Base-by-base conservation (phyloP, 1,284 basidiomycete species). In the Boletellus sp. region DNA sequence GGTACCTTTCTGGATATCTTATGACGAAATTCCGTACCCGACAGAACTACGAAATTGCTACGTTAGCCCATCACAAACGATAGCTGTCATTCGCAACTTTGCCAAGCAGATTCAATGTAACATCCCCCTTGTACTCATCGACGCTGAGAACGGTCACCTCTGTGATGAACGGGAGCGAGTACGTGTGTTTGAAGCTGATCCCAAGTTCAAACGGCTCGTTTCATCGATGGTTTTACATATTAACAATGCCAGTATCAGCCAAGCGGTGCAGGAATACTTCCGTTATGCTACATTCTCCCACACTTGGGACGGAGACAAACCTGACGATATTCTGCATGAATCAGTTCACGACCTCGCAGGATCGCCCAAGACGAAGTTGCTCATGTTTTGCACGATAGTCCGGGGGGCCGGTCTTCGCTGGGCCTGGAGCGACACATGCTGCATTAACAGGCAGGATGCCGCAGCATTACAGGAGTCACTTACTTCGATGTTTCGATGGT, bases 361-460 rank as follows among this genome's bases (percentile, higher is more conserved):
- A 35, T 54, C 57, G 33, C 50, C 48, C 18, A 47, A 33, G 36
- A 24, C 15, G 45, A 63, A 66, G 38, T 22, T 66, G 3, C 30
- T 48, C 2, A 58, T 35, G 46, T 63, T 64, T 45, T 66, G 62
- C 33, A 16, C 19, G 36, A 40, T 42, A 22, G 61, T 44, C n/a
- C 21, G 39, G 4, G 46, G 53, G 16, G 42, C 44, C 16, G 62
- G 64, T n/a, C 62, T 59, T 43, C 50, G 40, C 15, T 63, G 63
- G 62, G 62, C 60, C 1, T 63, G 64, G 62, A 57, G 53, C 30
- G 64, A 65, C 19, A 63, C 60, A 0, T 66, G 63, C 22, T 62
- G 61, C 33, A 62, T 62, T 18, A 48, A 62, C 47, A 65, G 63
- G 28, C 21, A 13, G 6, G 63, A 56, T 24, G 47, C 37, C 3